phyloP scores from a whole-genome alignment of 2,329 filamentous ascomycete species.

The Bipolaris victoriae region DNA sequence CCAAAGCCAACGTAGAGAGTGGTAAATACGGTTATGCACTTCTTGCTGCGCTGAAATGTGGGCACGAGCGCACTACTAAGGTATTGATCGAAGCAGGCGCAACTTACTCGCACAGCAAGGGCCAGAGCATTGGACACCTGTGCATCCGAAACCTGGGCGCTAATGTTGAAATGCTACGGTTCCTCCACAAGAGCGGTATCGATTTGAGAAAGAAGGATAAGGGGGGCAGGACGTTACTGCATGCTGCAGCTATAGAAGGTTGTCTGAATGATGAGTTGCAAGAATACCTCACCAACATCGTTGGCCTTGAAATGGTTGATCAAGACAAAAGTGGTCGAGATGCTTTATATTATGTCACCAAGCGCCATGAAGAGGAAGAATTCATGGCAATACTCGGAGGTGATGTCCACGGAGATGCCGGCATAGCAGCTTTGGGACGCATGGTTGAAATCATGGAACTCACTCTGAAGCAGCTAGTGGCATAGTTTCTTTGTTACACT shows the following conservation, averaged over 20 bases:
- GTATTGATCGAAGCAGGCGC: constrained; percentile 20
- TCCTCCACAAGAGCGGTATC: background rate
- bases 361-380: background rate
- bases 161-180: background rate
- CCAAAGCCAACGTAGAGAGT: constrained; percentile 22
- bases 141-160: background rate
- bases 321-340: background rate
- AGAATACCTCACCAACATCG: background rate
- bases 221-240: background rate
- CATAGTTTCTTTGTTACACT: too few species aligned
- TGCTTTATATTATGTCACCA: background rate
- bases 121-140: background rate
- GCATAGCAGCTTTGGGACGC: too few species aligned
- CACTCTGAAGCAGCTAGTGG: too few species aligned
- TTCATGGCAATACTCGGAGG: too few species aligned
- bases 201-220: background rate
- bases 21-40: constrained; percentile 22
- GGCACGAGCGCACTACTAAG: background rate
- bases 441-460: too few species aligned
- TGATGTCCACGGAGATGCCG: too few species aligned
- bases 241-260: background rate
- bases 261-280: background rate
- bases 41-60: constrained; percentile 13
- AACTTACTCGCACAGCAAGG: constrained; percentile 5
- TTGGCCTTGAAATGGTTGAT: background rate